These are phyloP conservation scores for Rubia occidens DNA, from an alignment of 305 asterid genomes.

Conservation along the genomic window DNA sequence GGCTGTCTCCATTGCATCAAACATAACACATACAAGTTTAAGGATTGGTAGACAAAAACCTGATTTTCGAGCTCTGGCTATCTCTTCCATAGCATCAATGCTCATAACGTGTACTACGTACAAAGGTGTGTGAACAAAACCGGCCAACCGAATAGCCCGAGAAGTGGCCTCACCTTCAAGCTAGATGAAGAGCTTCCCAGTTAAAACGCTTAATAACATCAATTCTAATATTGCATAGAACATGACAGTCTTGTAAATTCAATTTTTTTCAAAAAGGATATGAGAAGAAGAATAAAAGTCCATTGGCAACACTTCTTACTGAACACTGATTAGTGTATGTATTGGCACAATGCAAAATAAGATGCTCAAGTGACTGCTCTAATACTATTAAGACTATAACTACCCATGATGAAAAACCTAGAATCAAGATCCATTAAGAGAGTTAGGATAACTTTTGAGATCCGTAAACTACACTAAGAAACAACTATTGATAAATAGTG, in stretches of 20 bases:
- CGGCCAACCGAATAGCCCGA: slow-evolving; percentile 90
- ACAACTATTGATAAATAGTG: neutral
- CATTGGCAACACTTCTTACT: neutral
- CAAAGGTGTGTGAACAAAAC: slow-evolving; percentile 81
- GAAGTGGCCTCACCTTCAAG: slow-evolving; percentile 93
- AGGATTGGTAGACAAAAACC: slow-evolving; percentile 35
- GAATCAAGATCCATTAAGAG: neutral
- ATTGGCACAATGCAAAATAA: neutral
- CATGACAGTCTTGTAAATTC: neutral
- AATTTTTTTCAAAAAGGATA: too few relatives aligned
- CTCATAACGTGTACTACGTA: slow-evolving; percentile 98
- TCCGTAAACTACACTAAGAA: neutral
- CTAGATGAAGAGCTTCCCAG: slow-evolving; percentile 34
- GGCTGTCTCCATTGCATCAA: slow-evolving; percentile 87
- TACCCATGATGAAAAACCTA: neutral
- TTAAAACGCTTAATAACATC: slow-evolving; percentile 17
- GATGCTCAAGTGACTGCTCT: neutral
- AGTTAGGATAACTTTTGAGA: neutral
- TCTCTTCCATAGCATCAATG: slow-evolving; percentile 95
- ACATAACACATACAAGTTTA: neutral
- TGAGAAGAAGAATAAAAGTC: neutral
- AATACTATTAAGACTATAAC: neutral
- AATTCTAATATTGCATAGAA: neutral
- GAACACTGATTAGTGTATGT: neutral
- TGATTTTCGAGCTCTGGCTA: slow-evolving; percentile 89